Base-by-base conservation (phyloP, 1,139 yeast genomes). In the Kazachstania sp. region DNA sequence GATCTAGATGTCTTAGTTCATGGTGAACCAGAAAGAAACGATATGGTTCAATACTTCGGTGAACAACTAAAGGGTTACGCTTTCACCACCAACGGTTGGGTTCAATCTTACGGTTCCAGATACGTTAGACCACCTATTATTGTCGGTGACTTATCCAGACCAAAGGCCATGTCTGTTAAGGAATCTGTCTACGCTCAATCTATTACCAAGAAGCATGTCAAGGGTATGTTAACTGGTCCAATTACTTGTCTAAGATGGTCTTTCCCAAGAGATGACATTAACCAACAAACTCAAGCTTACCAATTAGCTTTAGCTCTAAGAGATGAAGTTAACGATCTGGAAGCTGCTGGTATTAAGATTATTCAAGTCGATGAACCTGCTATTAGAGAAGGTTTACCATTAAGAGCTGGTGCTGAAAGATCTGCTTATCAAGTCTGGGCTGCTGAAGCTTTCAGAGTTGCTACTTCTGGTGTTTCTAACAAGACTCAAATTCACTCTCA, bases 201-300 rank as follows among this genome's bases (percentile, higher is more conserved):
- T 55, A 74, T 92, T 69, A 88, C 97, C 67, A 74, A 81, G 66
- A 85, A 85, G 77, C 97, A 97, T 70, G 85, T 92, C 82, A 92
- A 92, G 83, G 98, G 98, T 86, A 92, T 92, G 98, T 85, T 92
- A 72, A 90, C 98, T 70, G 98, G 98, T 76, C 98, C 98, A 71
- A 95, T 92, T 65, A 92, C 98, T 67, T 87, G 95, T 75, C 83
- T 92, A 72, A 87, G 98, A 83, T 92, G 98, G 98, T 92, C 98
- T 65, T 92, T 92, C 97, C 98, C 98, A 77, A 87, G 98, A 83
- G 94, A 90, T 70, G 98, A 92, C 67, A 85, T 92, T 62, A 79
- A 95, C 58, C 94, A 86, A 76, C 81, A 86, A 78, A 78, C 82
- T 60, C 98, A 92, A 79, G 90, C 97, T 64, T 80, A 86, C 71